These are phyloP conservation scores for Pyrenochaeta sp. DNA, from an alignment of 2,329 filamentous ascomycete species.

Conservation along the genomic window DNA sequence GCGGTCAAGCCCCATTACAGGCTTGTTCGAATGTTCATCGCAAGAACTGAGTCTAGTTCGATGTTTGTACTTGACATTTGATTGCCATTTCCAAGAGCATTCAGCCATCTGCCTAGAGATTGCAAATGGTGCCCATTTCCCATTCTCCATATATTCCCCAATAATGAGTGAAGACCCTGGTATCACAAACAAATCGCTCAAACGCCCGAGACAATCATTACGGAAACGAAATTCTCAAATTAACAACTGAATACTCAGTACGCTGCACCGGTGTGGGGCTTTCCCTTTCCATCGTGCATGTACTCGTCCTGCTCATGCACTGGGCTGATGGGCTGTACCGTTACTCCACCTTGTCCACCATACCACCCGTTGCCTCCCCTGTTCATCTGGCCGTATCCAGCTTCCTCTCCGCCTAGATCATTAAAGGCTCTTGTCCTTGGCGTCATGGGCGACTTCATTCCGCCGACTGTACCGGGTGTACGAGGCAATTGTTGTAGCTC, in stretches of 20 bases:
- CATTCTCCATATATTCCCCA: background rate
- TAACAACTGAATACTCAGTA: constrained; percentile 6
- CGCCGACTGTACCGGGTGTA: constrained; percentile 42
- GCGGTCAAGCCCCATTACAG: background rate
- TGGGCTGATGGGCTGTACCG: constrained; percentile 26
- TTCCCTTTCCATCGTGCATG: constrained; percentile 30
- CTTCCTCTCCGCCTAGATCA: constrained; percentile 30
- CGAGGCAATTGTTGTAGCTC: constrained; percentile 50
- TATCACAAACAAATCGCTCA: constrained; percentile 29
- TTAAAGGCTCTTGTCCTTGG: constrained; percentile 47
- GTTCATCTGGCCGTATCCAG: constrained; percentile 12
- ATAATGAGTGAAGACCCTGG: constrained; percentile 24
- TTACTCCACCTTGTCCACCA: constrained; percentile 13
- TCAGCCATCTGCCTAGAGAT: background rate
- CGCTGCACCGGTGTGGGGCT: constrained; percentile 19
- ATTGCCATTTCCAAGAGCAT: background rate
- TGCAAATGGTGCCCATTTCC: background rate
- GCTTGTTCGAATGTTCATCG: background rate
- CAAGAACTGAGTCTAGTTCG: too few species aligned
- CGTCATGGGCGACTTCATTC: constrained; percentile 42
- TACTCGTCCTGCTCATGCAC: constrained; percentile 32
- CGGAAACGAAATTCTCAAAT: background rate
- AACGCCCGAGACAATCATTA: constrained; percentile 20
- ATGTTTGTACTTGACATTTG: background rate
- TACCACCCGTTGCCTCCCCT: constrained; percentile 19